phyloP scores from a whole-genome alignment of 139 green algal genomes.

The Coelastrella sp. region DNA sequence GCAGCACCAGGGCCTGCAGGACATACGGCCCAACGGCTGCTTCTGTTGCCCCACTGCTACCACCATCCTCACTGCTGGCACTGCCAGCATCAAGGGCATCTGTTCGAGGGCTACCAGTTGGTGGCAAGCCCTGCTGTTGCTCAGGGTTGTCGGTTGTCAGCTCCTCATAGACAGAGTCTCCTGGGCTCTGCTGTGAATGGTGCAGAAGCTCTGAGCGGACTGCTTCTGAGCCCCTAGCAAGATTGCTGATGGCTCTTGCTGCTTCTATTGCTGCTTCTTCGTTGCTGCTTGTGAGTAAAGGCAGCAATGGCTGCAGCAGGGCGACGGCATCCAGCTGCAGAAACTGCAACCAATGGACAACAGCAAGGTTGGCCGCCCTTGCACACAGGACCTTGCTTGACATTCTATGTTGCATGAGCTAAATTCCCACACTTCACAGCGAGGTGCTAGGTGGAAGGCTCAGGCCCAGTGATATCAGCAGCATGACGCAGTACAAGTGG shows the following conservation, averaged over 20 bases:
- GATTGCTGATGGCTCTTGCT: conserved; percentile 67
- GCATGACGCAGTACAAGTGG: too few relatives aligned
- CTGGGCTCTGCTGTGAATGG: neutral
- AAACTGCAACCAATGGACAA: conserved; percentile 37
- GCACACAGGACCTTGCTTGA: neutral
- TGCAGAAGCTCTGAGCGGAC: neutral
- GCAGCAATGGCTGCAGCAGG: conserved; percentile 61
- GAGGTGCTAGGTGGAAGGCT: neutral
- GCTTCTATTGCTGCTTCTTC: conserved; percentile 68
- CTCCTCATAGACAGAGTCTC: conserved; percentile 9
- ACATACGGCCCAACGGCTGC: conserved; percentile 33
- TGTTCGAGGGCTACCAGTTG: neutral
- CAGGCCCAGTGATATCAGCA: too few relatives aligned
- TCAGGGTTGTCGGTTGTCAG: neutral
- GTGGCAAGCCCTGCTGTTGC: neutral
- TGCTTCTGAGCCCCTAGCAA: conserved; percentile 49
- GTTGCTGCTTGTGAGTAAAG: conserved; percentile 67
- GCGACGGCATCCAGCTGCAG: conserved; percentile 27
- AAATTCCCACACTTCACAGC: neutral
- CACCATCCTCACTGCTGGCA: neutral
- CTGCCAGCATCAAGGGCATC: neutral
- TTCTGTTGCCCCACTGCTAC: neutral
- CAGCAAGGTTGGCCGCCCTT: too few relatives aligned
- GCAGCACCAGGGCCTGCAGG: conserved; percentile 63
- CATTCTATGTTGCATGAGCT: neutral